Evolutionary conservation across 306 rosid species (phyloP), one percentile per base, ranked within the genome.

Genomic region (Vachellia pachyceras): DNA sequence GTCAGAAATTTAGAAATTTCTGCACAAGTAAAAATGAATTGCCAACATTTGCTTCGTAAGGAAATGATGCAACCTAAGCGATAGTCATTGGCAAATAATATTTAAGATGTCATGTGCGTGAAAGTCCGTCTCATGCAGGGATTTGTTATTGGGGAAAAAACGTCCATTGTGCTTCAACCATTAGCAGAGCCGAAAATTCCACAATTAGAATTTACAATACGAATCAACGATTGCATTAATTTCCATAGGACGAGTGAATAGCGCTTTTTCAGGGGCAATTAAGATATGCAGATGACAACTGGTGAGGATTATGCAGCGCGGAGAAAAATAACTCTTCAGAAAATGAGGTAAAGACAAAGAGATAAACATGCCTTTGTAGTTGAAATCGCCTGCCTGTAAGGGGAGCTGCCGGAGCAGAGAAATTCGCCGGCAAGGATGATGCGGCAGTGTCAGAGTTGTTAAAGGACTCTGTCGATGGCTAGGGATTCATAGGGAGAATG

Each of bases 401-500:
- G 44, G 23, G 8, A 11, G 41, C 22, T 12, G 12, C 70, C 70
- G 44, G 11, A 65, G 70, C 5, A 35, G 72, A 65, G 13, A 18
- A 49, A 15, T 18, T 54, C 9, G 33, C 72, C 64, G 83, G 68
- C 70, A 77, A 80, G 50, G 58, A 79, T 23, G 76, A 82, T 81
- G 84, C 88, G 84, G 84, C 79, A 81, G 86, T 70, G 82, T 44
- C 35, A 13, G 44, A 82, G 88, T 69, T 47, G 81, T 46, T 63
- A 39, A 80, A 81, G 33, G 80, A 69, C 72, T 50, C 88, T 83
- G 83, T 68, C 78, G 69, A 85, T 75, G 42, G 86, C 82, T 86
- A 86, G 89, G 89, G 89, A 82, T 86, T 82, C 79, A 42, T 82
- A 77, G 80, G 63, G 80, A 76, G 84, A 55, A 77, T 29, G 54